Base-by-base conservation (phyloP, 108 stramenopile genomes). In the Cyclotella distinguenda region DNA sequence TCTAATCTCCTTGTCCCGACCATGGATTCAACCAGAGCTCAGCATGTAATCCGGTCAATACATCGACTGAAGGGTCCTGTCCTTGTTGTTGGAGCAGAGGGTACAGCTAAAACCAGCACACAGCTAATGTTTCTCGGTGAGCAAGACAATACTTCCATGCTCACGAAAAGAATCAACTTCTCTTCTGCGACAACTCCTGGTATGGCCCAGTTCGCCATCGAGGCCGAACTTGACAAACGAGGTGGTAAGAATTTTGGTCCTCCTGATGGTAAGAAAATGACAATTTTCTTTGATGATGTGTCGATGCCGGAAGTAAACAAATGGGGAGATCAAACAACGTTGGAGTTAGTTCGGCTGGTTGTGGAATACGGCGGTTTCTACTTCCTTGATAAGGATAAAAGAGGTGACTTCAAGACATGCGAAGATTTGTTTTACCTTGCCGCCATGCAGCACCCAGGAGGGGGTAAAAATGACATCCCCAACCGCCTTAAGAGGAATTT, bases 281-380 rank as follows among this genome's bases (percentile, higher is more conserved):
- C 92, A 23, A 84, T 95, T 38, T 94, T 95, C 78, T 84, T 95
- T 50, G 94, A 95, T 74, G 94, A 95, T 56, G 49, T 95, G 9
- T 83, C 81, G 23, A 95, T 95, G 94, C 94, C 93, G 3, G 91
- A 93, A 68, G 90, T 95, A 43, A 95, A 95, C 70, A 79, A 80
- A 36, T 95, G 95, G 95, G 93, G 93, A 21, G 95, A 95, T 66
- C 95, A 95, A 74, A 91, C 95, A 30, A 94, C 93, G 8, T 63
- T 94, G 10, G 95, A 95, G 71, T 60, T 95, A 52, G 85, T 91
- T 58, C 86, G 95, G 31, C 74, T 93, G n/a, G 65, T 86, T 7
- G 70, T 95, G 32, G 95, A 95, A 68, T 82, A 81, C 50, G 79
- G 80, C 16, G 91, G 93, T 13, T 93, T 95, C 69, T 90, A 85